A percentile compares a stretch with the other conserved stretches of the same genome.
Conservation (phyloP, 1,284 basidiomycete genomes). For the Pseudozyma flocculosa region DNA sequence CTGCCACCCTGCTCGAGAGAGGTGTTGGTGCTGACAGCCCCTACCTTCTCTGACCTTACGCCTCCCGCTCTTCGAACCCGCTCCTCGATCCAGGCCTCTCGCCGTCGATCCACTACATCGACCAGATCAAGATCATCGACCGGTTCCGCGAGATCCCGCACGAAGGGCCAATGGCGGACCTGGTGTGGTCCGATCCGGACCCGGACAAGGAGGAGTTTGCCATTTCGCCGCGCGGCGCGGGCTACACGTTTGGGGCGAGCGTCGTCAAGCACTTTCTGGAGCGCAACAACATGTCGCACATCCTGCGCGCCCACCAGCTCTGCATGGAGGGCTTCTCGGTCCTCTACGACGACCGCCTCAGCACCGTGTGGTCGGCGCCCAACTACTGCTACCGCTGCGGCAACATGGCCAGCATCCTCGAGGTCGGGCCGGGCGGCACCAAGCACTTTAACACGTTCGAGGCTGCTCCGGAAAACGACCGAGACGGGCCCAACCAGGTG, state of each 20-base stretch:
- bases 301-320: conserved; percentile 94
- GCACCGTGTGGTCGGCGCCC: conserved; percentile 97
- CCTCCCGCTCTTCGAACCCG: background rate
- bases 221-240: conserved; percentile 94
- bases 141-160: conserved; percentile 99
- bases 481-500: conserved; percentile 55
- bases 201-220: conserved; percentile 99
- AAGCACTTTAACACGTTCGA: conserved; percentile 98
- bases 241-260: conserved; percentile 96
- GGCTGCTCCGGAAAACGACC: conserved; percentile 95
- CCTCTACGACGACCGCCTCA: conserved; percentile 89
- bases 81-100: conserved; percentile 65
- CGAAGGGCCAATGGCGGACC: conserved; percentile 99
- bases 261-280: conserved; percentile 92
- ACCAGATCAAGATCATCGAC: conserved; percentile 99
- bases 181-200: conserved; percentile 99
- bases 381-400: conserved; percentile 99
- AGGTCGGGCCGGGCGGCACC: conserved; percentile 83
- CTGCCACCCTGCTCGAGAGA: too few relatives aligned
- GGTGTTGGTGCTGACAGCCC: too few relatives aligned
- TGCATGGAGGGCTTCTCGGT: conserved; percentile 99
- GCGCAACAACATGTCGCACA: conserved; percentile 96
- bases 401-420: conserved; percentile 92
- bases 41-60: background rate
- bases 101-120: conserved; percentile 96